Conservation (phyloP, 2,329 filamentous ascomycete species). For the Chaetomiaceae sp. region DNA sequence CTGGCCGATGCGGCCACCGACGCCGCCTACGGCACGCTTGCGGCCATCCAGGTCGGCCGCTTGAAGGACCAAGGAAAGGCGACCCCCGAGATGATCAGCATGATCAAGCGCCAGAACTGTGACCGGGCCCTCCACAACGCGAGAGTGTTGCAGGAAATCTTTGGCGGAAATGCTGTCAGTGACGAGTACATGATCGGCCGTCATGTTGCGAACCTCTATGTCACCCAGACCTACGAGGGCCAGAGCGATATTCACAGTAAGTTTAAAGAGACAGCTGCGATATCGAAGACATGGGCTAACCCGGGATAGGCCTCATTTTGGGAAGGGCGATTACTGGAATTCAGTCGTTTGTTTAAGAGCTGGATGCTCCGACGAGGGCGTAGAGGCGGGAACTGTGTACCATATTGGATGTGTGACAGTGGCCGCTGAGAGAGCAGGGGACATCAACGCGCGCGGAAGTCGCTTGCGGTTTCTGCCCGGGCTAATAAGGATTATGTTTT, state of each 20-base stretch:
- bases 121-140: conserved; percentile 80
- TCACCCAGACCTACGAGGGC: conserved; percentile 96
- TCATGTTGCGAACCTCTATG: conserved; percentile 93
- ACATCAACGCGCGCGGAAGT: no score
- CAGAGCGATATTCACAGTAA: conserved; percentile 96
- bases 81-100: conserved; percentile 90
- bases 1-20: conserved; percentile 89
- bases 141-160: conserved; percentile 83
- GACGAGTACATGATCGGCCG: conserved; percentile 95
- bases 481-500: no score
- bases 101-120: conserved; percentile 98
- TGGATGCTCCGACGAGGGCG: no score
- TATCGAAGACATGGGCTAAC: conserved; percentile 1
- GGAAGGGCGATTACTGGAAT: conserved; percentile 66
- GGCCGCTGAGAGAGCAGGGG: no score
- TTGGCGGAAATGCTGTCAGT: conserved; percentile 96
- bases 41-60: conserved; percentile 83
- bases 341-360: conserved; percentile 57
- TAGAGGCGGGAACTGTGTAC: no score
- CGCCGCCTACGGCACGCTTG: conserved; percentile 84
- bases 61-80: conserved; percentile 88
- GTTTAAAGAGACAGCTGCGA: conserved; percentile 34
- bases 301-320: conserved; percentile 55
- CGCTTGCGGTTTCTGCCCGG: no score
- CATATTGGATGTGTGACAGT: no score